Percentiles rank a stretch among this genome's conserved stretches.
Evolutionary conservation across 129 eudicot genomes (phyloP).

Genomic region (Centella asiatica): DNA sequence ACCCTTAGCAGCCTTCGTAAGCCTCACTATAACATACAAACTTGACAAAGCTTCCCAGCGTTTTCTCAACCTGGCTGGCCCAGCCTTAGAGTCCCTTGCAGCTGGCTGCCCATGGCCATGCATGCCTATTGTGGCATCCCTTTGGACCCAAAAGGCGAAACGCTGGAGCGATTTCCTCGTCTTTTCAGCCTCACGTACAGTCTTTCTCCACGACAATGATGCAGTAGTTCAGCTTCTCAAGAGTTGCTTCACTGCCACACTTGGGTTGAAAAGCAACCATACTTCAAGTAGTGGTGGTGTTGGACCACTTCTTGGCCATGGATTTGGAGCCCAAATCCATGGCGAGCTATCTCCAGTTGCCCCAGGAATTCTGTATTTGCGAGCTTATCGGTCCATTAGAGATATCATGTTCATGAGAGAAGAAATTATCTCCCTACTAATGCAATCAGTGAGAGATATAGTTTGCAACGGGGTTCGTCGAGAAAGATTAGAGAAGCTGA

Average conservation of each 20-base stretch:
- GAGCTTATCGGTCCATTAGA: constrained; percentile 64
- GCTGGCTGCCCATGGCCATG: constrained; percentile 99
- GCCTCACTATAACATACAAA: constrained; percentile 97
- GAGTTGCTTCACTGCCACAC: constrained; percentile 76
- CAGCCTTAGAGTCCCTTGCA: constrained; percentile 81
- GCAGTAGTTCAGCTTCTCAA: constrained; percentile 87
- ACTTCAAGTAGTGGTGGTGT: constrained; percentile 63
- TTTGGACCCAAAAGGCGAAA: constrained; percentile 93
- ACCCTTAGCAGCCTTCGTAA: constrained; percentile 95
- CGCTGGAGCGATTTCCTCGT: constrained; percentile 95
- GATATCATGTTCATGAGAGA: constrained; percentile 81
- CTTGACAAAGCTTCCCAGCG: constrained; percentile 91
- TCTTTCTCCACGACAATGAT: constrained; percentile 76
- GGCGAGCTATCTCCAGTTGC: constrained; percentile 92
- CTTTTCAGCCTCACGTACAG: constrained; percentile 90
- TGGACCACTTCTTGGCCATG: constrained; percentile 93
- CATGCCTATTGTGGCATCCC: constrained; percentile 90
- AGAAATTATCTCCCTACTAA: constrained; percentile 55
- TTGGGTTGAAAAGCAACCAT: constrained; percentile 47
- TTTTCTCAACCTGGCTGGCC: constrained; percentile 84
- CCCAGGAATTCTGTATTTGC: constrained; percentile 80
- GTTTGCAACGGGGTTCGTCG: constrained; percentile 29
- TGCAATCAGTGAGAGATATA: constrained; percentile 71
- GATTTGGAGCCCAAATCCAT: constrained; percentile 60
- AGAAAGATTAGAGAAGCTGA: constrained; percentile 24